These are phyloP conservation scores for Pseudogymnoascus sp. DNA, from an alignment of 2,329 filamentous ascomycete species.

Conservation along the genomic window DNA sequence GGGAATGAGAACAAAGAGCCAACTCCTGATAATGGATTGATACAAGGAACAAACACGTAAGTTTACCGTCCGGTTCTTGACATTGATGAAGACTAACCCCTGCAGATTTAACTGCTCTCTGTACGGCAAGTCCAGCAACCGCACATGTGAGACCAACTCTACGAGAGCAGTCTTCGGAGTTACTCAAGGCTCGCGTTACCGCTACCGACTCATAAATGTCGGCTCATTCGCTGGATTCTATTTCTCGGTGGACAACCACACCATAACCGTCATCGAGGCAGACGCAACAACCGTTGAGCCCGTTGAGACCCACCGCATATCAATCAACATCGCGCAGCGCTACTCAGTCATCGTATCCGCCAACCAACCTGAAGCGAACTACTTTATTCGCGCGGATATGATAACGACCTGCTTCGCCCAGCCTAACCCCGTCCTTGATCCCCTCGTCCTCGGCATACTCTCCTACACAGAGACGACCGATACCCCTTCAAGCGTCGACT, in stretches of 20 bases:
- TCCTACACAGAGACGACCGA: slow-evolving; percentile 17
- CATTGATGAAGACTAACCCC: neutral
- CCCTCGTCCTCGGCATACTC: slow-evolving; percentile 28
- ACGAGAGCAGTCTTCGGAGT: slow-evolving; percentile 5
- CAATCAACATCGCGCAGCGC: slow-evolving; percentile 61
- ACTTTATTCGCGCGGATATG: slow-evolving; percentile 45
- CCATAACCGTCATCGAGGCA: slow-evolving; percentile 57
- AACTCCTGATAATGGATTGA: slow-evolving; percentile 38
- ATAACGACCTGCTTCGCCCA: slow-evolving; percentile 37
- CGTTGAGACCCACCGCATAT: slow-evolving; percentile 48
- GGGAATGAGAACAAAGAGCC: slow-evolving; percentile 34
- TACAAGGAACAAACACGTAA: slow-evolving; percentile 36
- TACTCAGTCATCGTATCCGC: slow-evolving; percentile 54
- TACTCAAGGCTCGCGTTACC: slow-evolving; percentile 30
- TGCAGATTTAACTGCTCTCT: slow-evolving; percentile 22
- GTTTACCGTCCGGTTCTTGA: slow-evolving; percentile 24
- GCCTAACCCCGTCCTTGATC: slow-evolving; percentile 39
- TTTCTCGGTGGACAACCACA: slow-evolving; percentile 60
- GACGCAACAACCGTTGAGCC: slow-evolving; percentile 62
- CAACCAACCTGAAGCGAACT: slow-evolving; percentile 54
- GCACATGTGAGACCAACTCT: slow-evolving; percentile 1
- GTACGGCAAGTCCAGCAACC: slow-evolving; percentile 42
- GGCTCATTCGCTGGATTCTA: slow-evolving; percentile 67
- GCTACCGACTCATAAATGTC: slow-evolving; percentile 61
- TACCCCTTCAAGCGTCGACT: slow-evolving; percentile 31